Evolutionary conservation across 352 stramenopile species (phyloP).

Genomic region (Phytophthora multivora): DNA sequence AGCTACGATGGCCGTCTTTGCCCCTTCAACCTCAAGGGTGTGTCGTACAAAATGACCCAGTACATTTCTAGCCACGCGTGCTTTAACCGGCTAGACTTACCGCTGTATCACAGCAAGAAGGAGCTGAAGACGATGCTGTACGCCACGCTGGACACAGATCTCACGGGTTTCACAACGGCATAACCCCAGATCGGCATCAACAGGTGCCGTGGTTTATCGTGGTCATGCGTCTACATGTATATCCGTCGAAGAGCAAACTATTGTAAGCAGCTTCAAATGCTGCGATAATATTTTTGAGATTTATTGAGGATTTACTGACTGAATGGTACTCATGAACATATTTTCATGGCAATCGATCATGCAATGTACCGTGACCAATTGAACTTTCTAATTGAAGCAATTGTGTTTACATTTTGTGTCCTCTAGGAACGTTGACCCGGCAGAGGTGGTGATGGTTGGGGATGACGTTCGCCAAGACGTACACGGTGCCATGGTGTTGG

Average conservation of each 20-base stretch:
- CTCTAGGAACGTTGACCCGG: conserved; percentile 30
- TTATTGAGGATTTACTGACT: background rate
- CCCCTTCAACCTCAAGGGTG: conserved; percentile 74
- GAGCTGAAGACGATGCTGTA: conserved; percentile 77
- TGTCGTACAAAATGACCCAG: conserved; percentile 48
- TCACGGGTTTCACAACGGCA: conserved; percentile 72
- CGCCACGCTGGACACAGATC: conserved; percentile 63
- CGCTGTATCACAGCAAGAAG: conserved; percentile 91
- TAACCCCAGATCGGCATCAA: conserved; percentile 23
- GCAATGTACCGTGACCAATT: too few relatives aligned
- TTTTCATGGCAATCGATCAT: too few relatives aligned
- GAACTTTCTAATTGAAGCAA: too few relatives aligned
- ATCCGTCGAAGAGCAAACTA: conserved; percentile 2
- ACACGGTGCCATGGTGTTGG: conserved; percentile 43
- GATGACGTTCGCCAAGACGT: conserved; percentile 64
- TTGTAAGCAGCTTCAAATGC: conserved; percentile 14
- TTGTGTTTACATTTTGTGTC: too few relatives aligned
- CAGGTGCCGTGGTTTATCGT: conserved; percentile 5
- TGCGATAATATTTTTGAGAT: conserved; percentile 18
- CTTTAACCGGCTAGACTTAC: conserved; percentile 94
- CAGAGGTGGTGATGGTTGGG: conserved; percentile 59
- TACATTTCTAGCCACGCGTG: conserved; percentile 81
- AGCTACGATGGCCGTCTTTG: conserved; percentile 83
- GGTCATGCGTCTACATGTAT: background rate
- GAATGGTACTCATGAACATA: too few relatives aligned